These are phyloP conservation scores for Epichloe brachyelytri DNA, from an alignment of 2,329 filamentous ascomycete species.

Conservation along the genomic window DNA sequence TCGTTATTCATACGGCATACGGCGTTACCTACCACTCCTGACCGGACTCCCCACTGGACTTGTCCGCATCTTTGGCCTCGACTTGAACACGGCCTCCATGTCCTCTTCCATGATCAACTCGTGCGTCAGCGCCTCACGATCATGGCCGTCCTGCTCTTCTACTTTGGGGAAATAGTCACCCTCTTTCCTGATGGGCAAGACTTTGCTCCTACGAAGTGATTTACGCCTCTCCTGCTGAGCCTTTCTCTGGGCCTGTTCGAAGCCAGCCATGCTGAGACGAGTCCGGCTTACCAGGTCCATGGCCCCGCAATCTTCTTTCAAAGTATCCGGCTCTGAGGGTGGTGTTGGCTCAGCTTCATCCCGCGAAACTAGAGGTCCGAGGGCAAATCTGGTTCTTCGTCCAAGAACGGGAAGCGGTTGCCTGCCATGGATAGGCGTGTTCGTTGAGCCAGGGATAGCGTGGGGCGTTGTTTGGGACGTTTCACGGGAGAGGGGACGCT, in stretches of 20 bases:
- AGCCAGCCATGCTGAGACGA: conserved; percentile 47
- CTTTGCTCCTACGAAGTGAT: conserved; percentile 34
- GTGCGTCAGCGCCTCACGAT: conserved; percentile 44
- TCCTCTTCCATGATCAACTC: conserved; percentile 61
- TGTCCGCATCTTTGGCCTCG: conserved; percentile 63
- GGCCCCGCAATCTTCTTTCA: conserved; percentile 10
- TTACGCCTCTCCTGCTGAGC: conserved; percentile 44
- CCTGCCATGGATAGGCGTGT: conserved; percentile 70
- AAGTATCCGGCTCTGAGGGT: background rate
- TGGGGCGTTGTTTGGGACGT: conserved; percentile 33
- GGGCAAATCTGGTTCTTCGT: conserved; percentile 18
- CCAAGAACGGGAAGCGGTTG: conserved; percentile 28
- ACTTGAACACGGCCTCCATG: conserved; percentile 74
- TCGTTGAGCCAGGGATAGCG: conserved; percentile 58
- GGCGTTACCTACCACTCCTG: conserved; percentile 17
- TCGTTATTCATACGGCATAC: background rate
- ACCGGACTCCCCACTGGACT: conserved; percentile 51
- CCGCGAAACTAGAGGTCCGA: conserved; percentile 4
- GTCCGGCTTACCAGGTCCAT: conserved; percentile 44
- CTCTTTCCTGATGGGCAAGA: conserved; percentile 24
- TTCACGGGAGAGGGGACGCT: conserved; percentile 44
- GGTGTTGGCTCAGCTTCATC: background rate
- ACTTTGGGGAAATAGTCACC: conserved; percentile 34
- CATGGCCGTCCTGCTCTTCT: conserved; percentile 29
- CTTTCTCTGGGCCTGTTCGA: conserved; percentile 47